Conservation (phyloP, 495 filamentous ascomycete species). For the Aspergillus haitiensis region DNA sequence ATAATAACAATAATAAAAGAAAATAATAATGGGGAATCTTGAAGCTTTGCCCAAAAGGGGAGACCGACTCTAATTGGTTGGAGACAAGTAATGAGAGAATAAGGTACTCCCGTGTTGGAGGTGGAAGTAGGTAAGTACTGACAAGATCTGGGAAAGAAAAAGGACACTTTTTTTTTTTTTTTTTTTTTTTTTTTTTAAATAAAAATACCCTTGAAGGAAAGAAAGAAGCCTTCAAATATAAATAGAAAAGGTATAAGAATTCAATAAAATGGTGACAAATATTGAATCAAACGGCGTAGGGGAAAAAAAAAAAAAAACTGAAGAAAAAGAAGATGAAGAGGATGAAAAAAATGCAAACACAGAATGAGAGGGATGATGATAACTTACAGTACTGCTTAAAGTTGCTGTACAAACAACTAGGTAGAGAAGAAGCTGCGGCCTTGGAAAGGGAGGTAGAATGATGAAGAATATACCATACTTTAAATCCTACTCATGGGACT, state of each 20-base stretch:
- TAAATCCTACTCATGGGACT: not conserved
- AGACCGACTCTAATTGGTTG: conserved; percentile 16
- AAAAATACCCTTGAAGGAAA: not conserved
- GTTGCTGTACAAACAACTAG: not conserved
- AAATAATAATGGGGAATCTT: conserved; percentile 21
- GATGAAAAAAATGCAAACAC: not conserved
- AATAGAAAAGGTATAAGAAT: not conserved
- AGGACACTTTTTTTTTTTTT: no score
- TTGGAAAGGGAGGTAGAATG: not conserved
- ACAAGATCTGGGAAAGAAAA: no score
- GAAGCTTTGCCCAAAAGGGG: conserved; percentile 25
- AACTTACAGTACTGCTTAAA: conserved; percentile 1
- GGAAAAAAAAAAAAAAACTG: not conserved
- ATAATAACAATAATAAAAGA: conserved; percentile 14
- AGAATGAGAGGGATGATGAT: not conserved
- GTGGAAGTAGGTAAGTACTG: not conserved
- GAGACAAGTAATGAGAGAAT: not conserved
- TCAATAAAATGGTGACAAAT: not conserved
- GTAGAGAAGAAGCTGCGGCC: not conserved
- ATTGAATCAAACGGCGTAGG: not conserved
- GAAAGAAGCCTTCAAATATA: not conserved
- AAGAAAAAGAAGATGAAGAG: no score
- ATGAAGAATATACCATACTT: not conserved
- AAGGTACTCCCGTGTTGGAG: no score
- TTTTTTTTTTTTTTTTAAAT: no score